Evolutionary conservation across 257 asterid species (phyloP).

Genomic region (Handroanthus guayacan): DNA sequence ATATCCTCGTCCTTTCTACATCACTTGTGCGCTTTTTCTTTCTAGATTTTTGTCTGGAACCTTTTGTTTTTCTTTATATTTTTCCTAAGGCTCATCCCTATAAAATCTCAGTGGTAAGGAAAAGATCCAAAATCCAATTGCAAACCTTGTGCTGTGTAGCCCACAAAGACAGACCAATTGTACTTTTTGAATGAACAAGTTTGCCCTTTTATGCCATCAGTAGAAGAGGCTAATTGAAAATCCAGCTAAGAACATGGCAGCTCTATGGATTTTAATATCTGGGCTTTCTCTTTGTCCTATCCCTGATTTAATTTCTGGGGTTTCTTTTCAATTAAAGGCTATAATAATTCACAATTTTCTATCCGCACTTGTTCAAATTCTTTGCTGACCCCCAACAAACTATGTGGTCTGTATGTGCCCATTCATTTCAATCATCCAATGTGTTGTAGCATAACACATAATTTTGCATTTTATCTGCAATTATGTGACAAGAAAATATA

Average conservation of each 20-base stretch:
- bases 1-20: conserved; percentile 17
- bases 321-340: conserved; percentile 11
- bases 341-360: conserved; percentile 33
- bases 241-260: conserved; percentile 42
- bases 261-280: conserved; percentile 39
- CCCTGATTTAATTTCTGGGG: conserved; percentile 19
- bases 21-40: conserved; percentile 37
- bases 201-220: conserved; percentile 29
- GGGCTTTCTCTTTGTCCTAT: conserved; percentile 40
- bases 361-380: conserved; percentile 25
- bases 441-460: neutral
- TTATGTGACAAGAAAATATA: neutral
- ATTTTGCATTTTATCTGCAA: neutral
- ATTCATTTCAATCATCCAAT: conserved; percentile 13
- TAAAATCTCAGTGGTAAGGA: neutral
- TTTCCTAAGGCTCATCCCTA: conserved; percentile 18
- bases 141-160: conserved; percentile 35
- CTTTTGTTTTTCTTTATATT: conserved; percentile 24
- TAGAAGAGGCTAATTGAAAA: conserved; percentile 16
- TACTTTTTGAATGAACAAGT: conserved; percentile 28
- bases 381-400: neutral
- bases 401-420: conserved; percentile 28
- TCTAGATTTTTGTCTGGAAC: conserved; percentile 29
- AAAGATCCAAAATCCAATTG: conserved; percentile 37
- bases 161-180: conserved; percentile 36